phyloP scores from a whole-genome alignment of 495 filamentous ascomycete species.

The Pyrenopolyporus hunteri region DNA sequence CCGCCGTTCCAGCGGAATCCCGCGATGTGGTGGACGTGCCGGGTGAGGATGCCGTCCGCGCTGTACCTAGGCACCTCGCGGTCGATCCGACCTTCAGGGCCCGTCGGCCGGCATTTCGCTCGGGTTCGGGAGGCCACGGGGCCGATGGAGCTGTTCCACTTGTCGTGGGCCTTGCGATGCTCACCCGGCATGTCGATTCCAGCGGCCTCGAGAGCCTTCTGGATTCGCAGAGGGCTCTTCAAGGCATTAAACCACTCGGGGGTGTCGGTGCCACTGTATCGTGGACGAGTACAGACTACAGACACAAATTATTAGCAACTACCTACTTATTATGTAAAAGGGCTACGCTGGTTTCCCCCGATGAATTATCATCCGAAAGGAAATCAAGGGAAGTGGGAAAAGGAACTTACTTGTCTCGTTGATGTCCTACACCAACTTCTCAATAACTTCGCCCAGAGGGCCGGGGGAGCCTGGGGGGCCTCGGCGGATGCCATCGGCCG shows the following conservation, averaged over 20 bases:
- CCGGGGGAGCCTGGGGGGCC: too few relatives aligned
- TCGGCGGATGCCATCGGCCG: too few relatives aligned
- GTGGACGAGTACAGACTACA: background rate
- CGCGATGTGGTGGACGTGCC: background rate
- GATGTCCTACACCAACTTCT: background rate
- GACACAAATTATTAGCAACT: background rate
- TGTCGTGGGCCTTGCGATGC: background rate
- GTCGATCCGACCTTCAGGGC: background rate
- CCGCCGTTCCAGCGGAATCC: constrained; percentile 2
- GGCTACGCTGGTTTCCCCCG: too few relatives aligned
- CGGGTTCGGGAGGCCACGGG: background rate
- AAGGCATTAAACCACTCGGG: constrained; percentile 14
- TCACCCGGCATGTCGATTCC: constrained; percentile 4
- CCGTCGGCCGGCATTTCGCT: background rate
- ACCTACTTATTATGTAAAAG: too few relatives aligned
- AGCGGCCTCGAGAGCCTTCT: too few relatives aligned
- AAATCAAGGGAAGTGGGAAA: background rate
- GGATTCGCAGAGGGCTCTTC: background rate
- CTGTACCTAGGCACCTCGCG: background rate
- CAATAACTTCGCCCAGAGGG: background rate
- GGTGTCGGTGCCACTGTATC: background rate
- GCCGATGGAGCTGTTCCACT: background rate
- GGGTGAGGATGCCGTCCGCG: background rate
- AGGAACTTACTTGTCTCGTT: constrained; percentile 3
- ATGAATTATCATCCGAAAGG: too few relatives aligned